phyloP scores from a whole-genome alignment of 139 green algal species.

The Chlamydomonas incerta region DNA sequence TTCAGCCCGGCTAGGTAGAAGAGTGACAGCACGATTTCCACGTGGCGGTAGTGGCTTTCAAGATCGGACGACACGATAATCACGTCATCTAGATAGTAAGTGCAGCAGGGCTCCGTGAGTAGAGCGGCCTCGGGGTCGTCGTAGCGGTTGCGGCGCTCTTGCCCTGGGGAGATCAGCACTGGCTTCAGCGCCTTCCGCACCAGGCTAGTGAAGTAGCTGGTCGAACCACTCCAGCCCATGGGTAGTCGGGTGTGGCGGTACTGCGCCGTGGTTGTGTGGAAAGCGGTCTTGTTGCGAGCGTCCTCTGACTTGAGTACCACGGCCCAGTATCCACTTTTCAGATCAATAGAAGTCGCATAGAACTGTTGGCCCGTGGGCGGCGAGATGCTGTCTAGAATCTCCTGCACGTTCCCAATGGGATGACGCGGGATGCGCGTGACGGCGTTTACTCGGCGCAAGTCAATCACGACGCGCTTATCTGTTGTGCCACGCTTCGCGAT shows the following conservation, averaged over 20 bases:
- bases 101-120: not conserved
- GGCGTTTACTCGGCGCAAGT: no score
- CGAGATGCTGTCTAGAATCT: not conserved
- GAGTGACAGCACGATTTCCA: not conserved
- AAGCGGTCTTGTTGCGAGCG: not conserved
- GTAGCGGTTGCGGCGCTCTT: not conserved
- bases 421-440: not conserved
- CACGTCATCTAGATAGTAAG: not conserved
- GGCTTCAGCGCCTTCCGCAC: not conserved
- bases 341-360: not conserved
- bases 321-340: no score
- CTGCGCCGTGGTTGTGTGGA: not conserved
- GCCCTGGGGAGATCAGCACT: not conserved
- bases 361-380: not conserved
- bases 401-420: not conserved
- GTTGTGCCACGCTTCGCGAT: not conserved
- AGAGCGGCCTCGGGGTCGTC: no score
- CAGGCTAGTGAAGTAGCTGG: not conserved
- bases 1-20: not conserved
- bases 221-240: not conserved
- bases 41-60: not conserved
- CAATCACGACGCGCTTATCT: not conserved
- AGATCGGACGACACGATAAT: not conserved
- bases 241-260: not conserved
- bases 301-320: not conserved